These are phyloP conservation scores for Phanerodontia chrysosporium DNA, from an alignment of 768 basidiomycete species.

Conservation along the genomic window DNA sequence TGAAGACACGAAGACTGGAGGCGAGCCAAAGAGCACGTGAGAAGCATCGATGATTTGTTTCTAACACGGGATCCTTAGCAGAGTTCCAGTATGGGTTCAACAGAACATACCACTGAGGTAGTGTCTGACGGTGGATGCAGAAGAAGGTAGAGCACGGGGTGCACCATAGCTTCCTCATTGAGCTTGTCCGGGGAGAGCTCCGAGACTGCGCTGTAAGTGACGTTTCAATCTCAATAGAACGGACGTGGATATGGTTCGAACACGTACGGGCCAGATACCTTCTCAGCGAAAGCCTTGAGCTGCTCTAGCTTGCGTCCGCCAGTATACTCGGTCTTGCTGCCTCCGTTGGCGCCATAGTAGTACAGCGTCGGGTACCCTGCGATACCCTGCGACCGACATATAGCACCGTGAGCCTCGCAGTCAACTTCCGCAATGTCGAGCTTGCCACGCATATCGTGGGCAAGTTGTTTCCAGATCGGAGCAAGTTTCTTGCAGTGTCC, in stretches of 20 bases:
- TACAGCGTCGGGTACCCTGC: conserved; percentile 81
- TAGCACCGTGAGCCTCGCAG: conserved; percentile 68
- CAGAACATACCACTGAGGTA: conserved; percentile 27
- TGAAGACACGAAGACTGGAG: conserved; percentile 43
- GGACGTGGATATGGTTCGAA: neutral
- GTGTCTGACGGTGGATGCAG: conserved; percentile 37
- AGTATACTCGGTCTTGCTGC: conserved; percentile 65
- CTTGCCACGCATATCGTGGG: conserved; percentile 59
- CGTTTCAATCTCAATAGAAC: neutral
- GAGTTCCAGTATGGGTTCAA: neutral
- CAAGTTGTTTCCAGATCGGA: conserved; percentile 76
- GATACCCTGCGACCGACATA: conserved; percentile 68
- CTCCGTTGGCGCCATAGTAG: conserved; percentile 53
- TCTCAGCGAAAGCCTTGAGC: conserved; percentile 70
- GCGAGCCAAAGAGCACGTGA: conserved; percentile 44
- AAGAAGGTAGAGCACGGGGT: conserved; percentile 58
- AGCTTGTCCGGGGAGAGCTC: conserved; percentile 41
- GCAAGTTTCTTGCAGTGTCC: conserved; percentile 96
- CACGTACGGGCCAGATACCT: conserved; percentile 68
- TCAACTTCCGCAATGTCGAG: conserved; percentile 84
- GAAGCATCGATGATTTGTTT: conserved; percentile 53
- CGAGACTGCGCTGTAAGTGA: conserved; percentile 32
- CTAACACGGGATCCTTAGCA: conserved; percentile 27
- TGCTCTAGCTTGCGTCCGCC: conserved; percentile 69
- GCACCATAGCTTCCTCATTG: conserved; percentile 35